Evolutionary conservation across 495 filamentous ascomycete species (phyloP).

Genomic region (Neurospora sp.): DNA sequence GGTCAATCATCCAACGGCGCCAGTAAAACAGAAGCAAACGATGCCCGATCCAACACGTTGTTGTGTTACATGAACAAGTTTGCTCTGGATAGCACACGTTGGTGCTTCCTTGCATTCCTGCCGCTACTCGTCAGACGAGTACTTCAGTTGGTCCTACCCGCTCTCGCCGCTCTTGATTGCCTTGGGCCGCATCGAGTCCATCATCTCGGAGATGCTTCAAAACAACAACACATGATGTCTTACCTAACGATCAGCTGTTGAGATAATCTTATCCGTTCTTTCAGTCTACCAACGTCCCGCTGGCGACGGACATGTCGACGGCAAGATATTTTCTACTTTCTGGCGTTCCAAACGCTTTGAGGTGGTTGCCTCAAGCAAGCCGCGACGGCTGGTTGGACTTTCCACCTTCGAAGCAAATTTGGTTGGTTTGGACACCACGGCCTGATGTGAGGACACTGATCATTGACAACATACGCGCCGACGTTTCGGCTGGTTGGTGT

Average conservation of each 20-base stretch:
- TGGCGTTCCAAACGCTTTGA: neutral
- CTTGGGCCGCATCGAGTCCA: neutral
- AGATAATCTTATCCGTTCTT: fast-evolving
- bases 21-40: too few relatives aligned
- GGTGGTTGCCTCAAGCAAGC: neutral
- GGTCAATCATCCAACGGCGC: too few relatives aligned
- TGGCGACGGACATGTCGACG: neutral
- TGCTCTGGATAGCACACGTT: too few relatives aligned
- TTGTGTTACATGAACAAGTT: too few relatives aligned
- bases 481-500: too few relatives aligned
- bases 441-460: too few relatives aligned
- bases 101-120: neutral
- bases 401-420: too few relatives aligned
- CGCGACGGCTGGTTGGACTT: too few relatives aligned
- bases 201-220: neutral
- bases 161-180: neutral
- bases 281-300: neutral
- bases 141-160: neutral
- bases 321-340: neutral
- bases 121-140: neutral
- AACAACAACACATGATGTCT: neutral
- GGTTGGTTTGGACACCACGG: too few relatives aligned
- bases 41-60: too few relatives aligned
- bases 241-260: neutral
- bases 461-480: too few relatives aligned